These are phyloP conservation scores for Pulveroboletus sp. DNA, from an alignment of 768 basidiomycete species.

Conservation along the genomic window DNA sequence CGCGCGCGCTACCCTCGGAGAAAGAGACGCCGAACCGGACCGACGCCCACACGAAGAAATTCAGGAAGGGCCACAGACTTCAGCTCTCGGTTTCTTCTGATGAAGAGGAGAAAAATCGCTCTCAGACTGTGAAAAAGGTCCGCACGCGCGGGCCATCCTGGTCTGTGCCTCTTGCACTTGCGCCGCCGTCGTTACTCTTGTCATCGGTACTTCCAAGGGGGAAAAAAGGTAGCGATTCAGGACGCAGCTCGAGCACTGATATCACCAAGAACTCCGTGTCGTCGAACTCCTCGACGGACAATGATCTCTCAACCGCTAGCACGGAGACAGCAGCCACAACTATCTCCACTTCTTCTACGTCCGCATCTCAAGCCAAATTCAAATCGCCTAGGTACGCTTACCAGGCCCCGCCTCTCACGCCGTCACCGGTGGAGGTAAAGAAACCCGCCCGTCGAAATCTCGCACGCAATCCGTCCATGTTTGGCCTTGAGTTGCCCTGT, in stretches of 20 bases:
- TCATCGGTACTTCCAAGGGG: constrained; percentile 15
- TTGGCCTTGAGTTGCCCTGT: constrained; percentile 60
- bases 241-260: constrained; percentile 17
- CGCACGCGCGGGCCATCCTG: constrained; percentile 37
- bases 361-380: constrained; percentile 17
- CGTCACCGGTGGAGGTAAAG: constrained; percentile 23
- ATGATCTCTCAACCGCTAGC: constrained; percentile 31
- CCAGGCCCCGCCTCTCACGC: constrained; percentile 21
- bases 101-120: constrained; percentile 68
- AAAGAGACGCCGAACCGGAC: constrained; percentile 20
- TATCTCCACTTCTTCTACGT: constrained; percentile 18
- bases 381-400: constrained; percentile 20
- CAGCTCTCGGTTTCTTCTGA: constrained; percentile 61
- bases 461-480: constrained; percentile 60
- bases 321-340: constrained; percentile 30
- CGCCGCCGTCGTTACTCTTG: constrained; percentile 23
- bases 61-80: constrained; percentile 34
- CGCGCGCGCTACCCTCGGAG: constrained; percentile 4
- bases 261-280: constrained; percentile 25
- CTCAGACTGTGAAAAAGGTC: constrained; percentile 58
- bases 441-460: constrained; percentile 39
- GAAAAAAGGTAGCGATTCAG: constrained; percentile 12
- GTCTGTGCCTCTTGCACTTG: constrained; percentile 25
- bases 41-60: constrained; percentile 17
- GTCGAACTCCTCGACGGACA: constrained; percentile 31